Conservation (phyloP, 768 basidiomycete species). For the Tephrocybe rancida region DNA sequence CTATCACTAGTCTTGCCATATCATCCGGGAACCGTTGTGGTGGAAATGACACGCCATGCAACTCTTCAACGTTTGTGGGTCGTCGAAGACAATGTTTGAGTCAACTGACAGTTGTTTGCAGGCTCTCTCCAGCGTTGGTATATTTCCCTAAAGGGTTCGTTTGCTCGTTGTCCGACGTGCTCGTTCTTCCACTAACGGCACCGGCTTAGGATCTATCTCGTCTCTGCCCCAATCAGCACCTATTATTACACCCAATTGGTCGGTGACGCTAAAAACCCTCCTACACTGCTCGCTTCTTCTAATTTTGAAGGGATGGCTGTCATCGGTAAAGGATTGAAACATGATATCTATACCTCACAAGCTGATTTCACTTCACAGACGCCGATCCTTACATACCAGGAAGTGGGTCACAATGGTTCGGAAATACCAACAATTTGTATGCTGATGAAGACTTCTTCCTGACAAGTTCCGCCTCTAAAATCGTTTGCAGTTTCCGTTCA, state of each 20-base stretch:
- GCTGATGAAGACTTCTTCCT: conserved; percentile 13
- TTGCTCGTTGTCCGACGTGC: not conserved
- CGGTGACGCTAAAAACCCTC: conserved; percentile 69
- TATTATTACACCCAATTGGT: conserved; percentile 81
- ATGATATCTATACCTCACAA: too few species aligned
- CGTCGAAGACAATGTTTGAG: too few species aligned
- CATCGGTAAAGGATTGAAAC: conserved; percentile 62
- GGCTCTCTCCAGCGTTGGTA: conserved; percentile 69
- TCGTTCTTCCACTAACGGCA: not conserved
- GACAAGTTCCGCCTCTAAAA: not conserved
- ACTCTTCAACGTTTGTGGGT: conserved; percentile 56
- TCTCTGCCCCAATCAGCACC: conserved; percentile 66
- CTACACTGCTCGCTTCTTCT: conserved; percentile 63
- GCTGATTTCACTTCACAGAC: conserved; percentile 42
- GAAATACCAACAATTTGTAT: conserved; percentile 71
- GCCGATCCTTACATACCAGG: conserved; percentile 75
- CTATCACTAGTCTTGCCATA: conserved; percentile 58
- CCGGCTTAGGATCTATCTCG: conserved; percentile 57
- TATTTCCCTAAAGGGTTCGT: conserved; percentile 74
- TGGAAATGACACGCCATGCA: conserved; percentile 41
- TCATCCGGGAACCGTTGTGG: conserved; percentile 65
- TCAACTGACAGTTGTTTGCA: conserved; percentile 24
- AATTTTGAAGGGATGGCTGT: conserved; percentile 72
- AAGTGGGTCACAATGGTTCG: conserved; percentile 60
- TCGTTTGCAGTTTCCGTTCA: conserved; percentile 55